Evolutionary conservation across 306 rosid genomes (phyloP).

Genomic region (Psophocarpus tetragonolobus): DNA sequence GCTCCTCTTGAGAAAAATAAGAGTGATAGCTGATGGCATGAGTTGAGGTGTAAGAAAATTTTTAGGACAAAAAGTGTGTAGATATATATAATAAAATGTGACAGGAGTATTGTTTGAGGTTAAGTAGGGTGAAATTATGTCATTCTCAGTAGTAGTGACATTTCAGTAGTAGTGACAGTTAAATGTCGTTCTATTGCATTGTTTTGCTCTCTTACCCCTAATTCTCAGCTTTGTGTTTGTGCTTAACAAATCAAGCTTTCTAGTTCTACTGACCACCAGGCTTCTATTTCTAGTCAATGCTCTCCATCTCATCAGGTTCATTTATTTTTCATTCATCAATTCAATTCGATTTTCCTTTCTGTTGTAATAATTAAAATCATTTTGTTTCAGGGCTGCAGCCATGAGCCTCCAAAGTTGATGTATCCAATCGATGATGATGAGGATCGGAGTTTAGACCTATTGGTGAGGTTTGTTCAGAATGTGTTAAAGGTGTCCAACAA

Average conservation of each 20-base stretch:
- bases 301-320: constrained; percentile 27
- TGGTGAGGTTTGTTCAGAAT: constrained; percentile 65
- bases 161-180: constrained; percentile 28
- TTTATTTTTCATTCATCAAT: neutral
- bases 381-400: constrained; percentile 50
- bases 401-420: constrained; percentile 61
- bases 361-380: neutral
- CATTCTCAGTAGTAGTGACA: constrained; percentile 35
- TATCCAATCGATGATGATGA: constrained; percentile 56
- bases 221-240: constrained; percentile 9
- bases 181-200: constrained; percentile 3
- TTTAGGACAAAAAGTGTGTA: neutral
- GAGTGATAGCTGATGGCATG: too few species aligned
- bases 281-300: constrained; percentile 41
- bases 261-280: constrained; percentile 42
- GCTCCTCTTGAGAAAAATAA: too few species aligned
- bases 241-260: neutral
- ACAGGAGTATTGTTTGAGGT: neutral
- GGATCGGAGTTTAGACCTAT: constrained; percentile 74
- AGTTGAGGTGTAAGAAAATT: neutral
- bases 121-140: constrained; percentile 27
- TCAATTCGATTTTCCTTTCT: neutral
- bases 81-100: neutral
- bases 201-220: neutral
- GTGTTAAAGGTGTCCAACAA: constrained; percentile 61